A percentile compares a stretch with the other conserved stretches of the same genome.
These are phyloP conservation scores for Cicer bijugum DNA, from an alignment of 306 rosid genomes.

Conservation along the genomic window DNA sequence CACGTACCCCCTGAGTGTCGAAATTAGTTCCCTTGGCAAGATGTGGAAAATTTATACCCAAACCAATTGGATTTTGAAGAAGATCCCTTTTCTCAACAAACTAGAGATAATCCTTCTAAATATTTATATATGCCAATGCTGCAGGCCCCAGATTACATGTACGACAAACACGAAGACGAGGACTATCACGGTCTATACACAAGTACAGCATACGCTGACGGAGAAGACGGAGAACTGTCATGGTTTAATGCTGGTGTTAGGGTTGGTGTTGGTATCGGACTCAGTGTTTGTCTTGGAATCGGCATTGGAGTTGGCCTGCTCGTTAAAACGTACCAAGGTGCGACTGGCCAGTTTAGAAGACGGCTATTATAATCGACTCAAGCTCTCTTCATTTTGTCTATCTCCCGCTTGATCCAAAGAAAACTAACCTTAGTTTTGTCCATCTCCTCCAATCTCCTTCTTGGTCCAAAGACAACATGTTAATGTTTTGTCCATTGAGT, in stretches of 20 bases:
- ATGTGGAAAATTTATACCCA: slow-evolving; percentile 14
- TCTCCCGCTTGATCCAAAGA: slow-evolving; percentile 38
- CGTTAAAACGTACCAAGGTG: slow-evolving; percentile 81
- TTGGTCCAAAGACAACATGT: slow-evolving; percentile 30
- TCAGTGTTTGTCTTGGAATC: slow-evolving; percentile 79
- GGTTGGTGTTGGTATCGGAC: slow-evolving; percentile 82
- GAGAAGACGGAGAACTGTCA: slow-evolving; percentile 83
- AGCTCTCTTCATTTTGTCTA: slow-evolving; percentile 7
- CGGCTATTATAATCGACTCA: slow-evolving; percentile 44
- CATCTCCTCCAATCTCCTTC: background rate
- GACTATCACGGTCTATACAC: slow-evolving; percentile 49
- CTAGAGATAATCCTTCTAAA: slow-evolving; percentile 21
- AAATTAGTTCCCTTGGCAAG: slow-evolving; percentile 12
- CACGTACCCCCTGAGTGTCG: background rate
- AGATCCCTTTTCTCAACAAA: background rate
- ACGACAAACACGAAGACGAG: slow-evolving; percentile 53
- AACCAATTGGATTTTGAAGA: slow-evolving; percentile 38
- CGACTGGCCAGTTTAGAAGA: slow-evolving; percentile 65
- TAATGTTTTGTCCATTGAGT: slow-evolving; percentile 37
- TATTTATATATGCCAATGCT: slow-evolving; percentile 23
- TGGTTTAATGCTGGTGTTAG: slow-evolving; percentile 88
- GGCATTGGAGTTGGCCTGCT: slow-evolving; percentile 83
- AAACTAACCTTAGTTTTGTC: slow-evolving; percentile 36
- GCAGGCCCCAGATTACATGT: slow-evolving; percentile 51
- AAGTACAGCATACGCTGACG: slow-evolving; percentile 58